Evolutionary conservation across 306 rosid genomes (phyloP).

Genomic region (Lupinus albus): DNA sequence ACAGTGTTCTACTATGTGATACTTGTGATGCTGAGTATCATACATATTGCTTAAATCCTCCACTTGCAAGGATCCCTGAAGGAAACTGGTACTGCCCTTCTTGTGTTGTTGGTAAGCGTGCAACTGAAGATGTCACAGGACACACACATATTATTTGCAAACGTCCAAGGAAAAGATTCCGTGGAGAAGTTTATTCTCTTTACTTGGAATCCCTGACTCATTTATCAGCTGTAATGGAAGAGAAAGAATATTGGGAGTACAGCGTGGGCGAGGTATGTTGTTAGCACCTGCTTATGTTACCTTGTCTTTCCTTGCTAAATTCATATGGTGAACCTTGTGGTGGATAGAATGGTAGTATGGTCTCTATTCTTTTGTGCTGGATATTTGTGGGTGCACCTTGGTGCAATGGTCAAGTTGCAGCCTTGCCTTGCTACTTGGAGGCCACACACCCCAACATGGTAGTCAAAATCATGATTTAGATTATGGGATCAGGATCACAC

Average conservation of each 20-base stretch:
- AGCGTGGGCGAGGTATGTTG: conserved; percentile 72
- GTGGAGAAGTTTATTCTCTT: conserved; percentile 70
- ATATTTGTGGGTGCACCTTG: conserved; percentile 5
- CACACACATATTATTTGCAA: conserved; percentile 46
- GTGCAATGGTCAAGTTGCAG: too few relatives aligned
- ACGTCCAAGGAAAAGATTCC: conserved; percentile 60
- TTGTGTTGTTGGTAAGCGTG: conserved; percentile 66
- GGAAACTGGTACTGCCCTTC: conserved; percentile 99
- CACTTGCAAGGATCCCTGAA: conserved; percentile 96
- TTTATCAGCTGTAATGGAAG: conserved; percentile 75
- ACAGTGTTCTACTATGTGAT: conserved; percentile 93
- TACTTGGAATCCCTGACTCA: conserved; percentile 72
- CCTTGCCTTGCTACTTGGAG: too few relatives aligned
- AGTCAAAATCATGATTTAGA: too few relatives aligned
- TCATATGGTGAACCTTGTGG: conserved; percentile 1
- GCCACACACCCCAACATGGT: too few relatives aligned
- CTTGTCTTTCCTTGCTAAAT: conserved; percentile 17
- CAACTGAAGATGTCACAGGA: conserved; percentile 57
- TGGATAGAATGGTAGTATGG: conserved; percentile 18
- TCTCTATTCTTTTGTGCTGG: conserved; percentile 2
- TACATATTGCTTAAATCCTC: conserved; percentile 97
- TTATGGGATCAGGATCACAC: too few relatives aligned
- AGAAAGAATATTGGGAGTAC: conserved; percentile 90
- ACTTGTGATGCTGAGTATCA: conserved; percentile 99
- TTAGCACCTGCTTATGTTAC: conserved; percentile 35